phyloP scores from a whole-genome alignment of 257 asterid species.

The Solanum chiquidenum region DNA sequence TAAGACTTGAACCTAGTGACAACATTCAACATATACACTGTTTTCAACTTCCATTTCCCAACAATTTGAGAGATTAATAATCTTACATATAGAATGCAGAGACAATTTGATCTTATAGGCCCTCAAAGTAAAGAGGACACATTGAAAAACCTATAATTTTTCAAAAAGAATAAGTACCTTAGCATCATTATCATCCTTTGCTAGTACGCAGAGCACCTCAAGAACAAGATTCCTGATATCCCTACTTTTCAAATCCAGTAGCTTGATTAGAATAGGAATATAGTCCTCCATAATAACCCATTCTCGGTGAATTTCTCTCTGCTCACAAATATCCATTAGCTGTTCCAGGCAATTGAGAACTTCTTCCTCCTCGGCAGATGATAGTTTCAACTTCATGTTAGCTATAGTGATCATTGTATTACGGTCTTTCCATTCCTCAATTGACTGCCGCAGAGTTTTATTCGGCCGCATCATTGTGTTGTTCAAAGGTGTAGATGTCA shows the following conservation, averaged over 20 bases:
- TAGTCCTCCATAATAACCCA: constrained; percentile 59
- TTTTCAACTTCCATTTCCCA: neutral
- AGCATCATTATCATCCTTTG: constrained; percentile 41
- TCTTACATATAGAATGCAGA: neutral
- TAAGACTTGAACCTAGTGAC: neutral
- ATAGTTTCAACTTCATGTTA: constrained; percentile 29
- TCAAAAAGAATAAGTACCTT: constrained; percentile 29
- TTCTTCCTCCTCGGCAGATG: constrained; percentile 23
- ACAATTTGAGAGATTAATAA: neutral
- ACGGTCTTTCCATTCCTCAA: constrained; percentile 68
- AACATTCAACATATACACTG: neutral
- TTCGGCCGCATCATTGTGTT: constrained; percentile 52
- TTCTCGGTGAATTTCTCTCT: constrained; percentile 48
- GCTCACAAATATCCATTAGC: constrained; percentile 41
- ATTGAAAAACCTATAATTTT: neutral
- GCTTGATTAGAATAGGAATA: constrained; percentile 37
- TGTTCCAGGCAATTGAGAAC: constrained; percentile 32
- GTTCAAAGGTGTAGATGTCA: constrained; percentile 30
- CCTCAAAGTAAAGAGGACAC: neutral
- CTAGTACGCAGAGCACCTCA: constrained; percentile 37
- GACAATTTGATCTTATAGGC: neutral
- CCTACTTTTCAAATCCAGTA: constrained; percentile 31
- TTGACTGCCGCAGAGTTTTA: constrained; percentile 56
- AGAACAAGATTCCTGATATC: constrained; percentile 44
- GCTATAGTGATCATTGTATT: constrained; percentile 51